These are phyloP conservation scores for Cryphonectria radicalis DNA, from an alignment of 2,329 filamentous ascomycete genomes.

Conservation along the genomic window DNA sequence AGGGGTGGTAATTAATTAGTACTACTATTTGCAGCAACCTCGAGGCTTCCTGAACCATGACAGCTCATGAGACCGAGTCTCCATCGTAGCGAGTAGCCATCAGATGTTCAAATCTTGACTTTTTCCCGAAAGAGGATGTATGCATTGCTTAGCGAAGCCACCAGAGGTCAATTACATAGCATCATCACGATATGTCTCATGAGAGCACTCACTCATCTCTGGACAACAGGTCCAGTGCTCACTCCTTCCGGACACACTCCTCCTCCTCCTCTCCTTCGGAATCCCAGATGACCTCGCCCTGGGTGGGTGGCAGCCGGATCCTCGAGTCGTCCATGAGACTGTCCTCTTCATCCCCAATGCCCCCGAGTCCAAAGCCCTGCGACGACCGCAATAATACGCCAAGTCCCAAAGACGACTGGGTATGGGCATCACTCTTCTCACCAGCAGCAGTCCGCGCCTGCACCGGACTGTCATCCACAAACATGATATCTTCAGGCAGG, in stretches of 20 bases:
- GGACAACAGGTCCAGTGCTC: background rate
- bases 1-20: background rate
- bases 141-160: background rate
- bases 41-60: background rate
- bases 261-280: slow-evolving; percentile 46
- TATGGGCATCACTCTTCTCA: background rate
- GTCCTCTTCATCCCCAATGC: slow-evolving; percentile 39
- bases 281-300: slow-evolving; percentile 43
- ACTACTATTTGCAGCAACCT: background rate
- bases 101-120: background rate
- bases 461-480: slow-evolving; percentile 34
- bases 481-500: slow-evolving; percentile 22
- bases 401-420: slow-evolving; percentile 31
- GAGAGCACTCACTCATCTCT: background rate
- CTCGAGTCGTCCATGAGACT: slow-evolving; percentile 47
- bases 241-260: background rate
- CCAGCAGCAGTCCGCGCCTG: slow-evolving; percentile 27
- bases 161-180: background rate
- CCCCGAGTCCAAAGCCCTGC: slow-evolving; percentile 51
- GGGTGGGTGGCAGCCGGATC: slow-evolving; percentile 40
- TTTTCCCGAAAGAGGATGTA: background rate
- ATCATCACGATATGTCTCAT: background rate
- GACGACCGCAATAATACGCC: slow-evolving; percentile 46
- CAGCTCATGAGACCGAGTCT: background rate
- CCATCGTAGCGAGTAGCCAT: background rate